These are phyloP conservation scores for Lippia alba DNA, from an alignment of 305 asterid species.

Conservation along the genomic window DNA sequence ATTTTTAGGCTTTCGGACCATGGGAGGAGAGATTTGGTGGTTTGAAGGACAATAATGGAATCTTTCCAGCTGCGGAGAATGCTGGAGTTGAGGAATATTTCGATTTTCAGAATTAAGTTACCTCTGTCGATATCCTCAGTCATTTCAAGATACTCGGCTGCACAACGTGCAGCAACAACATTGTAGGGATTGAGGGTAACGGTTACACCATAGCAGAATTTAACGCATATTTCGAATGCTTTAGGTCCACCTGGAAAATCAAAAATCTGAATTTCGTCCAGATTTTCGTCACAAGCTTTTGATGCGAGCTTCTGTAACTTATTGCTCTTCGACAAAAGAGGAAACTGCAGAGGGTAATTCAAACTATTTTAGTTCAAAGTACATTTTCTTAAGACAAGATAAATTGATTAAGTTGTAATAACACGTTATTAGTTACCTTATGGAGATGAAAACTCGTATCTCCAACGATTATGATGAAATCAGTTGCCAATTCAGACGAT, in stretches of 20 bases:
- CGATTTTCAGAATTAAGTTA: constrained; percentile 75
- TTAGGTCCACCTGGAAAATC: constrained; percentile 95
- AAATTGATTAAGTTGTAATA: background rate
- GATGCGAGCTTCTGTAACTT: constrained; percentile 66
- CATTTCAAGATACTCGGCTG: constrained; percentile 92
- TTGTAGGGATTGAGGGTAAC: constrained; percentile 89
- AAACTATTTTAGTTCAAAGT: background rate
- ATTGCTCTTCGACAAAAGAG: constrained; percentile 88
- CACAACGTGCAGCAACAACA: constrained; percentile 84
- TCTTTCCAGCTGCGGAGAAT: constrained; percentile 87
- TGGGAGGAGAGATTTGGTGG: constrained; percentile 71
- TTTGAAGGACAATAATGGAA: constrained; percentile 86
- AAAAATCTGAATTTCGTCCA: constrained; percentile 56
- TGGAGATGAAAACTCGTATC: constrained; percentile 81
- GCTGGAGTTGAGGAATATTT: constrained; percentile 82
- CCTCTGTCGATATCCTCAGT: constrained; percentile 80
- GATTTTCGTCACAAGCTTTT: constrained; percentile 48
- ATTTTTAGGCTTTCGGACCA: constrained; percentile 83
- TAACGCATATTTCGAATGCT: constrained; percentile 90
- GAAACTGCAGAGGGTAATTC: constrained; percentile 61
- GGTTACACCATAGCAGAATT: constrained; percentile 85
- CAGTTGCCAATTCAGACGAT: constrained; percentile 78
- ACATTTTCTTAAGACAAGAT: background rate
- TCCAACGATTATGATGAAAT: constrained; percentile 61
- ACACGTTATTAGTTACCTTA: constrained; percentile 56